Percentiles rank a stretch among this genome's conserved stretches.
phyloP scores from a whole-genome alignment of 2,329 filamentous ascomycete species.

The Microdochium paspali region DNA sequence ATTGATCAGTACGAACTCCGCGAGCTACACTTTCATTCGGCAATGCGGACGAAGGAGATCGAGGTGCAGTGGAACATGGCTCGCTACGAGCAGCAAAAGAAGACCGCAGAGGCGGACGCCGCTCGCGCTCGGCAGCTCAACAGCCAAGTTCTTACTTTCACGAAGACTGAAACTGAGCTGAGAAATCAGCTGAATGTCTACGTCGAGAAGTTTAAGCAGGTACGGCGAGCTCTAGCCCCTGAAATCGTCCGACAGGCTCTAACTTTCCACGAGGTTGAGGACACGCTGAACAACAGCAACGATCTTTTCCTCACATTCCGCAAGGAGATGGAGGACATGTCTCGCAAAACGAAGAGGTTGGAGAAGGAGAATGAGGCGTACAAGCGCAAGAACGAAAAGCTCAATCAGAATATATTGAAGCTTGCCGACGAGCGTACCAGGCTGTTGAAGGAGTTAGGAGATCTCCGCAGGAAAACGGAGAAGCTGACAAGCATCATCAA shows the following conservation, averaged over 20 bases:
- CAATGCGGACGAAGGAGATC: constrained; percentile 88
- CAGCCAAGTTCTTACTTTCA: constrained; percentile 86
- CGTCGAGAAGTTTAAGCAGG: constrained; percentile 99
- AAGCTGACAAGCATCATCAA: constrained; percentile 92
- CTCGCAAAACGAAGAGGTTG: constrained; percentile 92
- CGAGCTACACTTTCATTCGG: constrained; percentile 85
- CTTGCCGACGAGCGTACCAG: constrained; percentile 91
- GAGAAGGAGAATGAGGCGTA: constrained; percentile 93
- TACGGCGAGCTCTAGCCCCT: constrained; percentile 32
- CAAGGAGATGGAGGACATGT: constrained; percentile 99
- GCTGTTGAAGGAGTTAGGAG: constrained; percentile 66
- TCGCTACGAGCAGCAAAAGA: constrained; percentile 82
- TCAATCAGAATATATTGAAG: constrained; percentile 88
- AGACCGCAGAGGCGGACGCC: constrained; percentile 73
- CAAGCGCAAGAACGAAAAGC: constrained; percentile 86
- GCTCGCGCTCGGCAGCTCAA: constrained; percentile 77
- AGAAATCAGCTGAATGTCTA: constrained; percentile 96
- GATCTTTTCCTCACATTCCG: constrained; percentile 94
- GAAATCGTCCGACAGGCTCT: constrained; percentile 14
- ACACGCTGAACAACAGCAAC: constrained; percentile 96
- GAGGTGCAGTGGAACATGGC: constrained; percentile 90
- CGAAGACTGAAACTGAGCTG: constrained; percentile 89
- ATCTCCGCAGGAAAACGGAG: constrained; percentile 74
- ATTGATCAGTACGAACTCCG: constrained; percentile 95
- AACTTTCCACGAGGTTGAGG: constrained; percentile 73